Base-by-base conservation (phyloP, 345 rosid genomes). In the Hypericum perforatum region DNA sequence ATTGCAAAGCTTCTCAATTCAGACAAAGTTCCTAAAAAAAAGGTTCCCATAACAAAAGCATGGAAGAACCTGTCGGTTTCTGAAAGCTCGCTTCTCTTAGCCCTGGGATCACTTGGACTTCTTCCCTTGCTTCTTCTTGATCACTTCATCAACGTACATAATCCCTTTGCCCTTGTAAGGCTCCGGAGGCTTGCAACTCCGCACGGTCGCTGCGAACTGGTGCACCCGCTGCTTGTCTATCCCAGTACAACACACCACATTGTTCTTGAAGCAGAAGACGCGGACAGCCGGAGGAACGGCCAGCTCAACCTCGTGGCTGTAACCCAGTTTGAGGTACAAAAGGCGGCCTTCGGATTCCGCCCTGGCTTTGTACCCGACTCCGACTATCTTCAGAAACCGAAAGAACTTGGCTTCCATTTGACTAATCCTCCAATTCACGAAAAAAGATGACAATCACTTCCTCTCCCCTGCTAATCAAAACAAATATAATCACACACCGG, bases 201-300 rank as follows among this genome's bases (percentile, higher is more conserved):
- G 74, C 9, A 82, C 75, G 0, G 89, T 54, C 3, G 94, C 86
- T 6, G 96, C 94, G 53, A 84, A 87, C 72, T 82, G 94, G 63
- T 87, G 96, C 53, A 84, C 87, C 52, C 87, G 73, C 2, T 79
- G 76, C 76, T 87, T 84, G 66, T 84, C 89, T 5, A 87, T 71
- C 43, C 96, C 94, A 0, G 89, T 80, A 72, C 96, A 87, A 74
- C 94, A 84, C 45, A 87, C 74, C 12, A 84, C 78, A n/a, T 87
- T 87, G 76, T 82, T 84, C 69, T 84, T 84, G 72, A 87, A 80
- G 81, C 96, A 87, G 52, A 87, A 87, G 47, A 87, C 89, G 0
- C 85, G 80, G 2, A 81, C 96, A 0, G 87, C 85, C 0, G 85
- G 94, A 66, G 87, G 95, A 58, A 79, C 94, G 0, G 86, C 73